These are phyloP conservation scores for Cryptococcus neoformans DNA, from an alignment of 1,284 basidiomycete species.

Conservation along the genomic window DNA sequence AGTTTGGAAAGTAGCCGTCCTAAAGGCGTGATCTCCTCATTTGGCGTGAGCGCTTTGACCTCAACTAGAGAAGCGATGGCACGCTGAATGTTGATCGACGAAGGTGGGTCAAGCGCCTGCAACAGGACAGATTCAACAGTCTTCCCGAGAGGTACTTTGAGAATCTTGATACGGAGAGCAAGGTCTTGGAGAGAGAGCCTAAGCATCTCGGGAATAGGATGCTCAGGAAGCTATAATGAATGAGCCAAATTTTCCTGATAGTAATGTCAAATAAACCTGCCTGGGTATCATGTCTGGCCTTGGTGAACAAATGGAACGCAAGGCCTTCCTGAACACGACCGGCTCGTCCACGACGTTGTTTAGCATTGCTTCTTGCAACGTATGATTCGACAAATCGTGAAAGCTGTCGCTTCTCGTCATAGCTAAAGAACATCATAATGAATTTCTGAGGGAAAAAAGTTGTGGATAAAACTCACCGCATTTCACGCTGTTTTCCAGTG, in stretches of 20 bases:
- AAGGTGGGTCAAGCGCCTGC: slow-evolving; percentile 86
- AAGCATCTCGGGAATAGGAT: slow-evolving; percentile 94
- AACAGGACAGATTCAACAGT: slow-evolving; percentile 89
- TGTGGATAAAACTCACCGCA: slow-evolving; percentile 58
- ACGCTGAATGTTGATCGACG: slow-evolving; percentile 81
- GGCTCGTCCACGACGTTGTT: slow-evolving; percentile 85
- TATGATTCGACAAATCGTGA: slow-evolving; percentile 91
- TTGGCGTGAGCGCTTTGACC: slow-evolving; percentile 71
- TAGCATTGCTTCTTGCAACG: slow-evolving; percentile 89
- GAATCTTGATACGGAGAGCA: slow-evolving; percentile 93
- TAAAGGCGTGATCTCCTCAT: slow-evolving; percentile 93
- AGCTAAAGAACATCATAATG: slow-evolving; percentile 53
- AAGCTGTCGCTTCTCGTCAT: slow-evolving; percentile 96
- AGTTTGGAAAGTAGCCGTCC: slow-evolving; percentile 87
- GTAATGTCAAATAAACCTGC: slow-evolving; percentile 20
- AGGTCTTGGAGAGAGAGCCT: slow-evolving; percentile 92
- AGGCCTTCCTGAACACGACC: slow-evolving; percentile 89
- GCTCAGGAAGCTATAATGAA: slow-evolving; percentile 69
- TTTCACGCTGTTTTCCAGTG: slow-evolving; percentile 86
- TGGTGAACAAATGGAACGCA: slow-evolving; percentile 96
- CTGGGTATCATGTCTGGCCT: slow-evolving; percentile 71
- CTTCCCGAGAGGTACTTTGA: slow-evolving; percentile 82
- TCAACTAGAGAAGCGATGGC: slow-evolving; percentile 90
- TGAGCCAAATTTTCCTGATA: neutral
- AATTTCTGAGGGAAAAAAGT: neutral